Evolutionary conservation across 345 rosid species (phyloP).

Genomic region (Ceriops decandra): DNA sequence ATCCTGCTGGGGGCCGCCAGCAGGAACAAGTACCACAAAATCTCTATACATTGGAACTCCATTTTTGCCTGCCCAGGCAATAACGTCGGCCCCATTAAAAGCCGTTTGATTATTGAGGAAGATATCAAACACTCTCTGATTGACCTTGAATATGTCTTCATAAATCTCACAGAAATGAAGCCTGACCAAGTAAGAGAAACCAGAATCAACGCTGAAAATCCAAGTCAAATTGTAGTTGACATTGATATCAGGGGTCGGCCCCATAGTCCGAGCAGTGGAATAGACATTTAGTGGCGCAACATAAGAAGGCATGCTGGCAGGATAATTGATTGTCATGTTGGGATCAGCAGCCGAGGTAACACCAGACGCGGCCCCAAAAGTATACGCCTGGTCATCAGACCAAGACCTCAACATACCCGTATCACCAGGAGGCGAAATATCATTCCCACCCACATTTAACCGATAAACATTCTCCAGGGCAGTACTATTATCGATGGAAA

Average conservation of each 20-base stretch:
- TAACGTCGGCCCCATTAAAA: conserved; percentile 15
- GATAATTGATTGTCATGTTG: not conserved
- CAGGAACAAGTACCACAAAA: conserved; percentile 15
- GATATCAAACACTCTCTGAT: conserved; percentile 25
- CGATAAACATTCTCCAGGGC: conserved; percentile 18
- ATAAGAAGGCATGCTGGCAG: not conserved
- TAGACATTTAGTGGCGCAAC: conserved; percentile 1
- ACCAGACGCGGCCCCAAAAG: not conserved
- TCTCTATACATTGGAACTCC: conserved; percentile 23
- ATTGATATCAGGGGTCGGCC: not conserved
- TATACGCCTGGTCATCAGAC: not conserved
- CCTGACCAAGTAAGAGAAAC: conserved; percentile 31
- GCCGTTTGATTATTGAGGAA: conserved; percentile 26
- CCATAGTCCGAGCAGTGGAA: conserved; percentile 23
- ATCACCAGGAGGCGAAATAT: not conserved
- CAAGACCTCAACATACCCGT: conserved; percentile 4
- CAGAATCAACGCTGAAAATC: conserved; percentile 24
- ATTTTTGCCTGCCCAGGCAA: conserved; percentile 4
- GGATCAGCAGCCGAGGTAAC: not conserved
- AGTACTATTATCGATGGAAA: conserved; percentile 14
- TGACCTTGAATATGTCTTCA: not conserved
- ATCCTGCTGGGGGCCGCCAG: conserved; percentile 16
- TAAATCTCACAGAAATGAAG: conserved; percentile 32
- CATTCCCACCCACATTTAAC: not conserved
- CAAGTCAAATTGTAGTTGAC: conserved; percentile 19